Percentiles rank a stretch among this genome's conserved stretches.
These are phyloP conservation scores for Quaeritorhiza haematococci DNA, from an alignment of 371 early-diverging fungal species.

Conservation along the genomic window DNA sequence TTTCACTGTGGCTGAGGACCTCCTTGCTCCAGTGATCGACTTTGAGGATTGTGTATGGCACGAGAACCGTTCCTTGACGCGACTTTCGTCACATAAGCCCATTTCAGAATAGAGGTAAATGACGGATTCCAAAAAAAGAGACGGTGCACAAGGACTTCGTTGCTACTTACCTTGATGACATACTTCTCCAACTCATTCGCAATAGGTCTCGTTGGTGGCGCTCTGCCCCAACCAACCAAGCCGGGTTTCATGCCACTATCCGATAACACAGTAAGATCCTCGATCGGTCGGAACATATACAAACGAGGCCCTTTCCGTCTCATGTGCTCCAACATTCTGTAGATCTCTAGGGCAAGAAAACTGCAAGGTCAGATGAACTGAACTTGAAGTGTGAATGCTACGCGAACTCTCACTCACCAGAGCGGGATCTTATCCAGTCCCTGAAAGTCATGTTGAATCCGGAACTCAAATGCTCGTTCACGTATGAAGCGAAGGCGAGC, in stretches of 20 bases:
- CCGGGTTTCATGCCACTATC: neutral
- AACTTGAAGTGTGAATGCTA: neutral
- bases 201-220: slow-evolving; percentile 18
- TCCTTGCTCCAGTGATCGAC: slow-evolving; percentile 61
- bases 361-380: slow-evolving; percentile 2
- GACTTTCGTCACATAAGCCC: no score
- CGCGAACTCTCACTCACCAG: slow-evolving; percentile 14
- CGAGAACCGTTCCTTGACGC: slow-evolving; percentile 61
- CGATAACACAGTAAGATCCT: slow-evolving; percentile 50
- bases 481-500: slow-evolving; percentile 56
- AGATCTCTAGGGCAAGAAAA: slow-evolving; percentile 36
- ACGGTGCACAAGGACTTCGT: neutral
- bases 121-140: neutral
- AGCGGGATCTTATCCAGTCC: slow-evolving; percentile 49
- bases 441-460: slow-evolving; percentile 46
- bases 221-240: slow-evolving; percentile 4
- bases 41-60: slow-evolving; percentile 65
- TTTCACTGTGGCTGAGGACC: slow-evolving; percentile 5
- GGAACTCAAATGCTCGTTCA: slow-evolving; percentile 41
- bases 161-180: slow-evolving; percentile 53
- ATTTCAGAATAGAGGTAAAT: neutral
- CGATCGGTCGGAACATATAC: slow-evolving; percentile 61
- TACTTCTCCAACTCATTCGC: slow-evolving; percentile 55
- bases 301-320: slow-evolving; percentile 47
- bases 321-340: slow-evolving; percentile 55